phyloP scores from a whole-genome alignment of 208 protist species.

The Lotmaria passim region DNA sequence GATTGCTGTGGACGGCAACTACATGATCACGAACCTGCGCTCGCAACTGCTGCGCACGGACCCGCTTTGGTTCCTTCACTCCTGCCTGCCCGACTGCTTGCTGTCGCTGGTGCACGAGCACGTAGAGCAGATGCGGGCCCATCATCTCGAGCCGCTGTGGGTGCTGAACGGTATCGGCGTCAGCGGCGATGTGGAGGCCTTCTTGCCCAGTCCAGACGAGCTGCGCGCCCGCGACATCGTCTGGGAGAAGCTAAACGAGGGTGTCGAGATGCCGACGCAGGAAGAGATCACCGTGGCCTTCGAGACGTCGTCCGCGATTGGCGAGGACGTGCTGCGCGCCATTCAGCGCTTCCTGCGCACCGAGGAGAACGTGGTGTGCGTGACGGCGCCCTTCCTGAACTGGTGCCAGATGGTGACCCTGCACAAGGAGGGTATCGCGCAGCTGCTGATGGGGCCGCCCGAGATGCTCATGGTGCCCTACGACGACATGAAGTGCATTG shows the following conservation, averaged over 20 bases:
- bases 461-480: slow-evolving; percentile 89
- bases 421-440: slow-evolving; percentile 74
- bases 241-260: slow-evolving; percentile 71
- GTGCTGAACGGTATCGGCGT: slow-evolving; percentile 85
- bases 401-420: slow-evolving; percentile 89
- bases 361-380: slow-evolving; percentile 64
- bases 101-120: slow-evolving; percentile 66
- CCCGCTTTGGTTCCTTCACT: slow-evolving; percentile 86
- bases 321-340: slow-evolving; percentile 81
- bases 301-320: slow-evolving; percentile 63
- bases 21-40: slow-evolving; percentile 71
- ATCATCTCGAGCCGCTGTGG: slow-evolving; percentile 80
- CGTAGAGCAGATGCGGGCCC: slow-evolving; percentile 65
- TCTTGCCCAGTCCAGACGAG: slow-evolving; percentile 65
- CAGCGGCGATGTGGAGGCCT: slow-evolving; percentile 82
- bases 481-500: slow-evolving; percentile 69
- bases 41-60: slow-evolving; percentile 61
- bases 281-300: slow-evolving; percentile 69
- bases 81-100: slow-evolving; percentile 69
- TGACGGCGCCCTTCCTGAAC: slow-evolving; percentile 85
- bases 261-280: slow-evolving; percentile 42
- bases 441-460: slow-evolving; percentile 74
- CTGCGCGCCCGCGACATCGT: slow-evolving; percentile 57
- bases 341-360: slow-evolving; percentile 76
- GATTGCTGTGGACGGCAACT: slow-evolving; percentile 85